A percentile compares a stretch with the other conserved stretches of the same genome.
phyloP scores from a whole-genome alignment of 2,329 filamentous ascomycete genomes.

The Albophoma yamanashiensis region DNA sequence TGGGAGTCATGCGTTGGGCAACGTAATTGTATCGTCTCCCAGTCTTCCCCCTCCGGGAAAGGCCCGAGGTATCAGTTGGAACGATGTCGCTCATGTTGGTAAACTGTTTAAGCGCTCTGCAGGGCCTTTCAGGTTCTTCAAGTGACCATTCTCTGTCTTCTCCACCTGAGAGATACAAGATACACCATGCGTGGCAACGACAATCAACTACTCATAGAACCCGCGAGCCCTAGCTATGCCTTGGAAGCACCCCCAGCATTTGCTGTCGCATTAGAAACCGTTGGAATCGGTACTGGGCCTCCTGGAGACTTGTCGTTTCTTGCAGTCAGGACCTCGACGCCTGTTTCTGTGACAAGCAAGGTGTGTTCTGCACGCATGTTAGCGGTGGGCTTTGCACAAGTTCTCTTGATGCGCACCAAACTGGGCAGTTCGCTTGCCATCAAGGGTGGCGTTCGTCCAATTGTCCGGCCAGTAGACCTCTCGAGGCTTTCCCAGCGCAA shows the following conservation, averaged over 20 bases:
- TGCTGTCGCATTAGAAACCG: neutral
- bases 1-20: too few species aligned
- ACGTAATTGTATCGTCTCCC: too few species aligned
- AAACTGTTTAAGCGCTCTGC: too few species aligned
- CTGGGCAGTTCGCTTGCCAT: constrained; percentile 84
- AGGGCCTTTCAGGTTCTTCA: too few species aligned
- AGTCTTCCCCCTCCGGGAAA: too few species aligned
- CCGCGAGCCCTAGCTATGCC: neutral
- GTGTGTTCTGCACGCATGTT: constrained; percentile 54
- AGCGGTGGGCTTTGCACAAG: constrained; percentile 5
- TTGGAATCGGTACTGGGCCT: constrained; percentile 33
- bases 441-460: constrained; percentile 91
- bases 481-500: constrained; percentile 78
- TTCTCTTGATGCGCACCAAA: constrained; percentile 51
- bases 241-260: neutral
- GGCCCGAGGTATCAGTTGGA: too few species aligned
- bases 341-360: constrained; percentile 70
- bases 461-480: constrained; percentile 98
- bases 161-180: too few species aligned
- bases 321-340: constrained; percentile 72
- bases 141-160: too few species aligned
- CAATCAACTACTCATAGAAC: neutral
- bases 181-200: too few species aligned
- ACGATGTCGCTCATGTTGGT: too few species aligned
- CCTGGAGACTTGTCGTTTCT: constrained; percentile 63